Percentiles rank a stretch among this genome's conserved stretches.
Evolutionary conservation across 306 rosid genomes (phyloP).

Genomic region (Sophora flavescens): DNA sequence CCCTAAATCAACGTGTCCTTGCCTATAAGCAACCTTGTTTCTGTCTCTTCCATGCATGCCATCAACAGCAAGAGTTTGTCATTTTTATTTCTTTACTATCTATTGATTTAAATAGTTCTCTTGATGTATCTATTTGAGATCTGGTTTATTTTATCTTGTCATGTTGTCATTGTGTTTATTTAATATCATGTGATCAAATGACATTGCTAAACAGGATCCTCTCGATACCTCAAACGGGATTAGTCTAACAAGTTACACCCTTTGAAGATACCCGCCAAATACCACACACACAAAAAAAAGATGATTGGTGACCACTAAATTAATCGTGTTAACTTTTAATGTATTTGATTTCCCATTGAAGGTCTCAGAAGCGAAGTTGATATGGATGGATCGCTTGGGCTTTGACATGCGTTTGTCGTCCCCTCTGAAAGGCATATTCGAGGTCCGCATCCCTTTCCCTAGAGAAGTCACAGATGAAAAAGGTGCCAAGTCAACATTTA

Average conservation of each 20-base stretch:
- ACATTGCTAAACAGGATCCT: conserved; percentile 19
- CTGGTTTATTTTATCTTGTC: conserved; percentile 12
- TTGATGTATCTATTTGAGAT: not conserved
- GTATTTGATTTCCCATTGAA: conserved; percentile 46
- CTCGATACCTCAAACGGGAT: too few relatives aligned
- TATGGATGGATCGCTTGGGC: conserved; percentile 92
- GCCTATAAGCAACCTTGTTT: conserved; percentile 11
- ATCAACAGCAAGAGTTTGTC: not conserved
- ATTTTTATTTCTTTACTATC: not conserved
- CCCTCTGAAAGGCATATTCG: conserved; percentile 67
- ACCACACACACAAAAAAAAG: not conserved
- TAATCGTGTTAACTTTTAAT: conserved; percentile 27
- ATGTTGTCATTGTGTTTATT: conserved; percentile 1
- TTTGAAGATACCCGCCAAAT: too few relatives aligned
- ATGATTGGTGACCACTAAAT: conserved; percentile 2
- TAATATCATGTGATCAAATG: conserved; percentile 9
- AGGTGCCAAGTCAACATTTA: conserved; percentile 86
- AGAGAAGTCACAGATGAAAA: conserved; percentile 85
- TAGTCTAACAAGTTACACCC: too few relatives aligned
- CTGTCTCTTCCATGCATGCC: conserved; percentile 10
- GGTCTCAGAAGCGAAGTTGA: conserved; percentile 88
- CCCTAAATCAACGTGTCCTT: not conserved
- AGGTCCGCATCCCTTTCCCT: conserved; percentile 88
- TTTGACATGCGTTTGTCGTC: conserved; percentile 80
- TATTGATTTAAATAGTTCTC: conserved; percentile 3